phyloP scores from a whole-genome alignment of 108 stramenopile genomes.

The Nitzschia putrida region DNA sequence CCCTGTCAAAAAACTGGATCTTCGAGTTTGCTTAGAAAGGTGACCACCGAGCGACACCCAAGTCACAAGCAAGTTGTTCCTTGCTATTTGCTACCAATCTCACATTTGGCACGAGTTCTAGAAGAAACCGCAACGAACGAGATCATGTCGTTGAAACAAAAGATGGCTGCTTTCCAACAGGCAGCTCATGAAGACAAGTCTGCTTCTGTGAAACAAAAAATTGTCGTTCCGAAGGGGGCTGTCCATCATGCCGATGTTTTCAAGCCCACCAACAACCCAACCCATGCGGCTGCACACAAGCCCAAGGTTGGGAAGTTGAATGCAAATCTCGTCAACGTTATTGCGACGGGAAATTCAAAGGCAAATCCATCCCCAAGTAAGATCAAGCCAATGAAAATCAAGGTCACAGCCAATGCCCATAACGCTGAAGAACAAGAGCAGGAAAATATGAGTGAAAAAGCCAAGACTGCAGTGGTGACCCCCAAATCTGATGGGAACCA shows the following conservation, averaged over 20 bases:
- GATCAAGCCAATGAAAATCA: not conserved
- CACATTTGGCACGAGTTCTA: no score
- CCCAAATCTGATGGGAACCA: slow-evolving; percentile 22
- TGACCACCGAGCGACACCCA: no score
- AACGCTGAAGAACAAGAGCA: slow-evolving; percentile 9
- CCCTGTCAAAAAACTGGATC: not conserved
- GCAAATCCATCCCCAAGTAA: not conserved
- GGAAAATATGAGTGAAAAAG: slow-evolving; percentile 7
- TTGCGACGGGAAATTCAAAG: not conserved
- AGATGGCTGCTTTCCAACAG: slow-evolving; percentile 25
- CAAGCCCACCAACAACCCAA: not conserved
- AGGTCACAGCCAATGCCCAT: not conserved
- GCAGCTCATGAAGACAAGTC: slow-evolving; percentile 2
- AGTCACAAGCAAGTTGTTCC: no score
- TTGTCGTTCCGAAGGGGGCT: not conserved
- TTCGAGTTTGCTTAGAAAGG: no score
- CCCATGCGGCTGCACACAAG: not conserved
- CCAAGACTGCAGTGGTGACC: slow-evolving; percentile 1
- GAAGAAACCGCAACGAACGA: not conserved
- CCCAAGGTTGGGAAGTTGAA: slow-evolving; percentile 3
- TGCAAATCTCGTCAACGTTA: slow-evolving; percentile 1
- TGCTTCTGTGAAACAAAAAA: slow-evolving; percentile 1
- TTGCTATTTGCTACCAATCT: no score
- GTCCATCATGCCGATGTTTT: not conserved
- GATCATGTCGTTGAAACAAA: slow-evolving; percentile 8